Conservation (phyloP, 768 basidiomycete genomes). For the Rhodotorula taiwanensis region DNA sequence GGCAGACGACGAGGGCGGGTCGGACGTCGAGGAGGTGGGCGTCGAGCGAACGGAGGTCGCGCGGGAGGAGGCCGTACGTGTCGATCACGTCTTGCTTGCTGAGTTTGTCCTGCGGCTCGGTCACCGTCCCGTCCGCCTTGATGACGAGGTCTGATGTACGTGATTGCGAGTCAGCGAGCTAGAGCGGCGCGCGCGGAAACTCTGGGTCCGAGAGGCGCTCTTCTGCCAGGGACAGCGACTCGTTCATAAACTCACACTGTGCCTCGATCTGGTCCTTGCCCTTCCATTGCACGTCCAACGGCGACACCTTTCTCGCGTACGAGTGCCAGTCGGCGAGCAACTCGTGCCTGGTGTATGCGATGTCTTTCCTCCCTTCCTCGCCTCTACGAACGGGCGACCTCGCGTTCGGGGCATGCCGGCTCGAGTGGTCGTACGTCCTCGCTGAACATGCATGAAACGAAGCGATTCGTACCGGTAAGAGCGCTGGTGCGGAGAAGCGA, state of each 20-base stretch:
- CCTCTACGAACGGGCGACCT: not conserved
- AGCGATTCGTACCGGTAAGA: too few relatives aligned
- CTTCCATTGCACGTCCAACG: slow-evolving; percentile 18
- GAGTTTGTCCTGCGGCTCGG: slow-evolving; percentile 9
- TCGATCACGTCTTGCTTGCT: slow-evolving; percentile 19
- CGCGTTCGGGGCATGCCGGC: too few relatives aligned
- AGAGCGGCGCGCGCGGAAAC: too few relatives aligned
- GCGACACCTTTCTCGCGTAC: slow-evolving; percentile 12
- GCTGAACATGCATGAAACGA: too few relatives aligned
- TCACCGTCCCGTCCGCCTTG: slow-evolving; percentile 8
- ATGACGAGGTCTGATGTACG: slow-evolving; percentile 4
- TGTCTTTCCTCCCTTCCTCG: not conserved
- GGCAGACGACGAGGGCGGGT: slow-evolving; percentile 25
- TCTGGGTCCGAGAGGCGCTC: too few relatives aligned
- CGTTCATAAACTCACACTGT: slow-evolving; percentile 19
- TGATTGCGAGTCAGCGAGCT: not conserved
- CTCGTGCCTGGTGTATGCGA: slow-evolving; percentile 25
- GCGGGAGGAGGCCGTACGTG: slow-evolving; percentile 18
- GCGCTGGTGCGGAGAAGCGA: too few relatives aligned
- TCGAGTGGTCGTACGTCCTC: too few relatives aligned
- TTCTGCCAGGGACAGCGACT: too few relatives aligned
- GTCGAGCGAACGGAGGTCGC: slow-evolving; percentile 34
- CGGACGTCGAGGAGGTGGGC: slow-evolving; percentile 35
- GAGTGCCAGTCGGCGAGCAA: slow-evolving; percentile 21
- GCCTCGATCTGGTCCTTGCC: slow-evolving; percentile 19